Evolutionary conservation across 1,284 basidiomycete genomes (phyloP).

Genomic region (Entoloma clypeatum): DNA sequence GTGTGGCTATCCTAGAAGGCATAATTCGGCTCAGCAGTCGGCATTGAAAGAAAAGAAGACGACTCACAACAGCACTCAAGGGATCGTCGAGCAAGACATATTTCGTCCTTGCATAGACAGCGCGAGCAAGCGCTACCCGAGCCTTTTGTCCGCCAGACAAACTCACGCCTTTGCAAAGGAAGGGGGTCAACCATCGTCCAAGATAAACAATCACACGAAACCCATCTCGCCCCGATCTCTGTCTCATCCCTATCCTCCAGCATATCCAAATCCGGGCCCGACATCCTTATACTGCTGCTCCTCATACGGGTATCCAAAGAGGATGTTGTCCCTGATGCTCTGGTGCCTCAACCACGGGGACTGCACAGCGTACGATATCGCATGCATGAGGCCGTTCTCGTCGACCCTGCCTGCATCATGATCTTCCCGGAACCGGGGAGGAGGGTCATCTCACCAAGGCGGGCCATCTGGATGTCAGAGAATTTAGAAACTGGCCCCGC

Average conservation of each 20-base stretch:
- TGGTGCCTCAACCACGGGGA: conserved; percentile 78
- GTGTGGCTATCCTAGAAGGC: conserved; percentile 66
- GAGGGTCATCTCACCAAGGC: conserved; percentile 63
- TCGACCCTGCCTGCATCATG: conserved; percentile 57
- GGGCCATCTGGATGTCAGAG: conserved; percentile 45
- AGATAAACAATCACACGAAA: background rate
- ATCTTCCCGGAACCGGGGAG: conserved; percentile 40
- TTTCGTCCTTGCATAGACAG: conserved; percentile 63
- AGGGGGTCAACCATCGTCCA: background rate
- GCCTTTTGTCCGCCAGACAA: conserved; percentile 67
- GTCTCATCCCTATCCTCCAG: conserved; percentile 71
- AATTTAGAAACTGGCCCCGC: conserved; percentile 2
- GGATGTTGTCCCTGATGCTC: conserved; percentile 67
- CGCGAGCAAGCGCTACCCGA: conserved; percentile 64
- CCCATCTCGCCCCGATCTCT: conserved; percentile 49
- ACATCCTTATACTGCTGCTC: conserved; percentile 63
- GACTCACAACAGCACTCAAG: conserved; percentile 61
- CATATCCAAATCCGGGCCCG: conserved; percentile 61
- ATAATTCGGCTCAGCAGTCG: background rate
- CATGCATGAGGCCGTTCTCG: conserved; percentile 61
- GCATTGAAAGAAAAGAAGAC: background rate
- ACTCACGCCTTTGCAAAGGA: conserved; percentile 42
- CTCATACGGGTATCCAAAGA: conserved; percentile 67
- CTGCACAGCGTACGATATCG: conserved; percentile 83
- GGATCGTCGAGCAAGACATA: conserved; percentile 72